phyloP scores from a whole-genome alignment of 257 asterid genomes.

The Gentiana straminea region DNA sequence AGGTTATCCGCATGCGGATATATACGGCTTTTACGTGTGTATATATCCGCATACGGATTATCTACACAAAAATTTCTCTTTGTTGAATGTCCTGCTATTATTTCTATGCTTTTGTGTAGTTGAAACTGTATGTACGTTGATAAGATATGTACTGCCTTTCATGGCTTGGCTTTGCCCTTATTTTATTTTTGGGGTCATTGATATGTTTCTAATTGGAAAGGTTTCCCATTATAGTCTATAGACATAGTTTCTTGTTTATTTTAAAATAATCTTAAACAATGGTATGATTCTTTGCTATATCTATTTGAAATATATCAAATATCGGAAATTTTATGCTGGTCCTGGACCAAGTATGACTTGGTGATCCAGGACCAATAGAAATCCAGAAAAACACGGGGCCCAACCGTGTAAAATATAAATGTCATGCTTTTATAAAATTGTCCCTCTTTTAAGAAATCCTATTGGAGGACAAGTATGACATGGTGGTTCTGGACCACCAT shows the following conservation, averaged over 20 bases:
- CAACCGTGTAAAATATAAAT: too few relatives aligned
- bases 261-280: background rate
- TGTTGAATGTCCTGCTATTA: background rate
- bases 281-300: background rate
- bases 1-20: too few relatives aligned
- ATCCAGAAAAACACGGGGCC: background rate
- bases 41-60: slow-evolving; percentile 22
- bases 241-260: background rate
- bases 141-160: background rate
- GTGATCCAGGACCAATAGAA: too few relatives aligned
- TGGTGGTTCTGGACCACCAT: background rate
- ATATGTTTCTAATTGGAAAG: background rate
- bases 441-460: too few relatives aligned
- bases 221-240: background rate
- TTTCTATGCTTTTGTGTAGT: slow-evolving; percentile 1
- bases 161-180: background rate
- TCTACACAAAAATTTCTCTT: slow-evolving; percentile 7
- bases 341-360: background rate
- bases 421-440: too few relatives aligned
- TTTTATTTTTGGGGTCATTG: background rate
- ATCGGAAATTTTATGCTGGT: background rate
- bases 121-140: background rate
- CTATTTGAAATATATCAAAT: background rate
- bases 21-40: too few relatives aligned
- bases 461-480: too few relatives aligned